These are phyloP conservation scores for Rhodamnia argentea DNA, from an alignment of 345 rosid species.

Conservation along the genomic window DNA sequence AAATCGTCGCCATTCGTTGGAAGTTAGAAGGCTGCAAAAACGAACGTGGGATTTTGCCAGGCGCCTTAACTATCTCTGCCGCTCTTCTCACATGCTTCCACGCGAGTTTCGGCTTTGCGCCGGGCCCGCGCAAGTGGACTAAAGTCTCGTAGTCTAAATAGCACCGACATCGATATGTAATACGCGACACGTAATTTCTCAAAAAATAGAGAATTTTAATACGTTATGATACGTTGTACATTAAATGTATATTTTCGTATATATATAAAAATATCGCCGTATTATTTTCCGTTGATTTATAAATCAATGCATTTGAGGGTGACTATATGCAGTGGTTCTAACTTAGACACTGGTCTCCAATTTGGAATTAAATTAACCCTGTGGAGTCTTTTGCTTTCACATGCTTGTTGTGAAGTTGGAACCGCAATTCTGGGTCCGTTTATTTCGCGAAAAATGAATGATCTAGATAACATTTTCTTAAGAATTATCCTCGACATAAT, in stretches of 20 bases:
- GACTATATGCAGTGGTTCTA: not conserved
- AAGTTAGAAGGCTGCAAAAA: not conserved
- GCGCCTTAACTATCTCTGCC: not conserved
- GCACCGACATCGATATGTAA: too few species aligned
- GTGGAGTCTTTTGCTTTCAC: not conserved
- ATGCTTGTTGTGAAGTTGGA: not conserved
- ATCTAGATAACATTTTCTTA: not conserved
- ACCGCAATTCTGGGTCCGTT: rapidly evolving
- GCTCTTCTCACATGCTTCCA: not conserved
- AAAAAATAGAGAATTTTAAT: too few species aligned
- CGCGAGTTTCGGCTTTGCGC: not conserved
- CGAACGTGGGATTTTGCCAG: not conserved
- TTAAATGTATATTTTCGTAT: too few species aligned
- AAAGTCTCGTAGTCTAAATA: not conserved
- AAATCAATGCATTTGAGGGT: not conserved
- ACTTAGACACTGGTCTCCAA: not conserved
- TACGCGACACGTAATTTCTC: too few species aligned
- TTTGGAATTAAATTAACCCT: not conserved
- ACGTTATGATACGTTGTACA: too few species aligned
- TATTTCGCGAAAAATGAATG: not conserved
- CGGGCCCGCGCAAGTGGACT: not conserved
- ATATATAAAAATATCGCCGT: too few species aligned
- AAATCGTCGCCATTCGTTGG: not conserved
- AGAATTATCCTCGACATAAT: not conserved
- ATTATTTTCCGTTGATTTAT: too few species aligned